phyloP scores from a whole-genome alignment of 176 grass and related monocot species.

The Leersia perrieri region DNA sequence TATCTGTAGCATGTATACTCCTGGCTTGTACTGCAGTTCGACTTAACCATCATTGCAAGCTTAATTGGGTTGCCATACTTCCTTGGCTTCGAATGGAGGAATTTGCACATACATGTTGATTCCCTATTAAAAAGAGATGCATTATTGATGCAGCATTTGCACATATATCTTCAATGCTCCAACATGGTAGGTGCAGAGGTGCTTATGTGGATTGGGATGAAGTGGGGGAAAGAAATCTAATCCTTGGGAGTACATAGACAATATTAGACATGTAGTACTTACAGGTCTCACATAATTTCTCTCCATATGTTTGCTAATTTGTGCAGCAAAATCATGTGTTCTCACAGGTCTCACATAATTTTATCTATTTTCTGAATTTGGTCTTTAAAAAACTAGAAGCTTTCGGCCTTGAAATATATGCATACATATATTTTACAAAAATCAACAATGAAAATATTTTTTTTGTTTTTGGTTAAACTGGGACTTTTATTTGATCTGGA shows the following conservation, averaged over 20 bases:
- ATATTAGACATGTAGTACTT: no score
- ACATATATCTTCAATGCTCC: neutral
- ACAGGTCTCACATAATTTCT: no score
- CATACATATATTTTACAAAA: no score
- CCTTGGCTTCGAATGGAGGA: neutral
- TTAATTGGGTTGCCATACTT: neutral
- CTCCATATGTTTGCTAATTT: neutral
- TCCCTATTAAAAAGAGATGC: neutral
- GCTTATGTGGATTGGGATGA: neutral
- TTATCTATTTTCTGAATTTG: no score
- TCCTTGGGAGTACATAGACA: no score
- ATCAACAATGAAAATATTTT: no score
- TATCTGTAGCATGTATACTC: constrained; percentile 9
- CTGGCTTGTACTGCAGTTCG: neutral
- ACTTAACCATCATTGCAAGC: neutral
- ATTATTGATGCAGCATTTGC: neutral
- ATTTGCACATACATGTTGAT: neutral
- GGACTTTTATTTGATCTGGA: neutral
- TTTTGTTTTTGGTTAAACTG: neutral
- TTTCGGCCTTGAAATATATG: no score
- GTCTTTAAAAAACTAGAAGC: no score
- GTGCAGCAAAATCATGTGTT: neutral
- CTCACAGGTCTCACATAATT: no score
- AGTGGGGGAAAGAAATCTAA: neutral
- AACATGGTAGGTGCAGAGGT: neutral